Conservation (phyloP, 2,329 filamentous ascomycete genomes). For the Fusarium udum region DNA sequence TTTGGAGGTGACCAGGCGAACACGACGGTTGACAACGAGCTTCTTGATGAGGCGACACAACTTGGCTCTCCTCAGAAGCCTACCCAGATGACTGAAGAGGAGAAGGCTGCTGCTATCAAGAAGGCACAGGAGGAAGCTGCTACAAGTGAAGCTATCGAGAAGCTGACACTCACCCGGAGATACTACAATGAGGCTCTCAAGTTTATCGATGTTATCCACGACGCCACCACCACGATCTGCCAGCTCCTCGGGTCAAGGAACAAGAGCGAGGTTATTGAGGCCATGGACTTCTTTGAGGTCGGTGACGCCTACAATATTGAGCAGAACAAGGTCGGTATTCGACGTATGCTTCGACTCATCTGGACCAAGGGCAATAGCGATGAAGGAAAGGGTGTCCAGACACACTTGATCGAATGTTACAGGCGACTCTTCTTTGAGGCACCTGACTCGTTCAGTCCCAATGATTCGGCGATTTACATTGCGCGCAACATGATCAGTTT, state of each 20-base stretch:
- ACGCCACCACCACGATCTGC: conserved; percentile 80
- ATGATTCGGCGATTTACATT: conserved; percentile 94
- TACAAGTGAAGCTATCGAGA: conserved; percentile 86
- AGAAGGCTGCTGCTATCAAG: conserved; percentile 75
- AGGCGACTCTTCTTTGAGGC: conserved; percentile 96
- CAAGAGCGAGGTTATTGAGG: conserved; percentile 98
- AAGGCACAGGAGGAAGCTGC: conserved; percentile 89
- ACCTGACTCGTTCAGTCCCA: conserved; percentile 84
- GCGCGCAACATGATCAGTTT: conserved; percentile 99
- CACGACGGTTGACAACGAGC: conserved; percentile 75
- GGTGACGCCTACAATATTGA: conserved; percentile 97
- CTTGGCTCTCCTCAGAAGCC: conserved; percentile 75
- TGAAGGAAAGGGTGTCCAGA: conserved; percentile 97
- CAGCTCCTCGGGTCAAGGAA: conserved; percentile 93
- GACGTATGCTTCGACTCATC: conserved; percentile 94
- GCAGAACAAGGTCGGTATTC: conserved; percentile 89
- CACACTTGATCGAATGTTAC: conserved; percentile 96
- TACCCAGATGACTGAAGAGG: conserved; percentile 77
- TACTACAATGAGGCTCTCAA: conserved; percentile 94
- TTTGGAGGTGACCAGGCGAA: conserved; percentile 72
- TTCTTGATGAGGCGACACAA: conserved; percentile 90
- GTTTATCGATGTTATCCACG: conserved; percentile 92
- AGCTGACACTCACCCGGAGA: conserved; percentile 85
- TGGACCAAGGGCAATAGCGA: conserved; percentile 99
- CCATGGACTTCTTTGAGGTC: conserved; percentile 97